Base-by-base conservation (phyloP, 2,329 filamentous ascomycete genomes). In the Phialophora expanda region DNA sequence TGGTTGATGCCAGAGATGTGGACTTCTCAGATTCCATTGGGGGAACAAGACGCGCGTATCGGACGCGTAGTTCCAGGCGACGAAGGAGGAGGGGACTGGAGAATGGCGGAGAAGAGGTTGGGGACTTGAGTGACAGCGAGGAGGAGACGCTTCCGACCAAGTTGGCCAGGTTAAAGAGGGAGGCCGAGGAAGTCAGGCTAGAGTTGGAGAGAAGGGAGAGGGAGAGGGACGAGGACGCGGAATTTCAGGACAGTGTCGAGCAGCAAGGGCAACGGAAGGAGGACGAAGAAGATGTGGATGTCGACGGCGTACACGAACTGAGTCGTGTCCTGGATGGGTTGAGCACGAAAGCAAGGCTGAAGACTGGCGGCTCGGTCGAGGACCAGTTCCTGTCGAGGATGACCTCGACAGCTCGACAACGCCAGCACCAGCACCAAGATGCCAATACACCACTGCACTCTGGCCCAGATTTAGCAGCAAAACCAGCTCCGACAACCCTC, bases 1-100 rank as follows among this genome's bases (percentile, higher is more conserved):
- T 87, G 48, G 87, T 96, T 34, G 90, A 96, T 75, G 89, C 92
- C 5, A 85, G 85, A 59, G 87, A 90, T 24, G 91, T 90, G 26
- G 92, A 97, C 78, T 95, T 97, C 77, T 96, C 93, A 2, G 93
- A 97, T 78, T 89, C 93, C 61, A 88, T 98, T 44, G 88, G 88
- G 66, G 87, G 87, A 55, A 94, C 94, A 77, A 87, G 91, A 69
- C 92, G 90, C 78, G 92, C 92, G 26, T 97, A 97, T 81, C 89
- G 88, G 71, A 88, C 89, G 41, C 89, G 90, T 6, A 91, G 85
- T 56, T 86, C 90, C 57, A 85, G 88, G 65, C 85, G 88, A 69
- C 84, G 86, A 64, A 75, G 75, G 64, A 75, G 75, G 75, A 67
- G 69, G 62, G 72, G 75, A 38, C 61, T 61, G 56, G 76, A 78